These are phyloP conservation scores for Ustulina deusta DNA, from an alignment of 2,329 filamentous ascomycete genomes.

Conservation along the genomic window DNA sequence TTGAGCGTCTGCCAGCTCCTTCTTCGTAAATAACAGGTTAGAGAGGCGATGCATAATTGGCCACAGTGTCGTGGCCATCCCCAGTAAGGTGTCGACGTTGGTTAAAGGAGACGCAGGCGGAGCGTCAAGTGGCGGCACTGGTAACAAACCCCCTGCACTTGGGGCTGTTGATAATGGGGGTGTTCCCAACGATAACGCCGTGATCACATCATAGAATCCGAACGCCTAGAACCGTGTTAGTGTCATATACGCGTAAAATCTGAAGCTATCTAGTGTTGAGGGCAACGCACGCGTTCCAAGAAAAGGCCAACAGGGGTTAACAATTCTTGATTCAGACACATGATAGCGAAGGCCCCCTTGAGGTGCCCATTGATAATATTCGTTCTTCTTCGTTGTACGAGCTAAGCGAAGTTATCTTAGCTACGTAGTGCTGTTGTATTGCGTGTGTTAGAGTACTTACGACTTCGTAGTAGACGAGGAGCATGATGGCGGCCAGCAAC, in stretches of 20 bases:
- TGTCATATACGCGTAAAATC: conserved; percentile 1
- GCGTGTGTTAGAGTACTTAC: conserved; percentile 55
- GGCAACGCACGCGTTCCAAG: conserved; percentile 64
- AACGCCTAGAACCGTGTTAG: conserved; percentile 63
- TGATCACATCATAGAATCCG: conserved; percentile 74
- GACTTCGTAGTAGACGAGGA: conserved; percentile 73
- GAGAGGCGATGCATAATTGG: conserved; percentile 72
- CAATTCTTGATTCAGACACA: conserved; percentile 61
- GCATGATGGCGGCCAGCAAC: conserved; percentile 70
- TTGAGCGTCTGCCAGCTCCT: conserved; percentile 61
- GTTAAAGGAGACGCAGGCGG: conserved; percentile 59
- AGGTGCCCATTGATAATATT: conserved; percentile 72
- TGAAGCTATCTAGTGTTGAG: conserved; percentile 4
- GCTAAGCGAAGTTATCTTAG: conserved; percentile 56
- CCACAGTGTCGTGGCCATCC: conserved; percentile 72
- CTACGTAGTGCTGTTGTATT: too few relatives aligned
- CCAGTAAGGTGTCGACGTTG: conserved; percentile 69
- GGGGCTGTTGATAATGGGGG: conserved; percentile 66
- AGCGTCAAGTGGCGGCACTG: conserved; percentile 61
- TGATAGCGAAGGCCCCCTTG: conserved; percentile 71
- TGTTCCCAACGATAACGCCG: conserved; percentile 70
- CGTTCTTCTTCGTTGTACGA: conserved; percentile 69
- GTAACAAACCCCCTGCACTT: conserved; percentile 59
- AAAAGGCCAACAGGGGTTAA: conserved; percentile 67
- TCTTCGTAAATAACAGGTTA: conserved; percentile 65